phyloP scores from a whole-genome alignment of 2,329 filamentous ascomycete species.

The Escovopsis weberi region DNA sequence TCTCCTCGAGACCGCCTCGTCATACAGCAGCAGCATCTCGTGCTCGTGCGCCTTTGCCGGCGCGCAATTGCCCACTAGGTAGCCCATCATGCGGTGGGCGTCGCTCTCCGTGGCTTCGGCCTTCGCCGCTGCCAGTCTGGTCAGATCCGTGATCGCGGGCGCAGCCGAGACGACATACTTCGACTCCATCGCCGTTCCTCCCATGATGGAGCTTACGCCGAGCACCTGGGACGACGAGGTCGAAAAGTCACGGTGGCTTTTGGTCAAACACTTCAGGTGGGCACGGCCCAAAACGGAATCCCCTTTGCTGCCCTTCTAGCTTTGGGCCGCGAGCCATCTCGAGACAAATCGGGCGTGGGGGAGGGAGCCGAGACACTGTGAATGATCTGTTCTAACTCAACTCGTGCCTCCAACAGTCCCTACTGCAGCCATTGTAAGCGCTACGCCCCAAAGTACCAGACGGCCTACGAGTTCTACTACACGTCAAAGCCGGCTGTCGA shows the following conservation, averaged over 20 bases:
- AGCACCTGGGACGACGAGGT: conserved; percentile 42
- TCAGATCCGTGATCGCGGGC: conserved; percentile 1
- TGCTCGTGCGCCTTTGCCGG: no score
- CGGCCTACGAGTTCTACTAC: conserved; percentile 86
- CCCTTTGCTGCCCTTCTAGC: conserved; percentile 1
- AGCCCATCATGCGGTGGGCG: conserved; percentile 19
- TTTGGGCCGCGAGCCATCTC: no score
- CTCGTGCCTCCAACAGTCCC: conserved; percentile 25
- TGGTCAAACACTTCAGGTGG: conserved; percentile 57
- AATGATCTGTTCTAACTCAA: conserved; percentile 9
- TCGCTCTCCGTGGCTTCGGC: conserved; percentile 32
- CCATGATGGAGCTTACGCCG: conserved; percentile 44
- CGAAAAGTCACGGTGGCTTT: conserved; percentile 35
- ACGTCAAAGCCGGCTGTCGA: conserved; percentile 59
- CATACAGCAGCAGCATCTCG: no score
- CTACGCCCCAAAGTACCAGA: conserved; percentile 79
- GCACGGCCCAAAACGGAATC: not conserved
- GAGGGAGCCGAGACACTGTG: conserved; percentile 7
- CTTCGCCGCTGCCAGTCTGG: conserved; percentile 18
- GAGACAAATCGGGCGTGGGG: no score
- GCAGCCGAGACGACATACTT: conserved; percentile 40
- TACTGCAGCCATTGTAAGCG: conserved; percentile 59
- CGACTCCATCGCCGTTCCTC: conserved; percentile 52
- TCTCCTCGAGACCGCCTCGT: no score
- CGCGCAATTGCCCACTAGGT: no score